These are phyloP conservation scores for Zygosaccharomyces sapae DNA, from an alignment of 1,139 yeast genomes.

Conservation along the genomic window DNA sequence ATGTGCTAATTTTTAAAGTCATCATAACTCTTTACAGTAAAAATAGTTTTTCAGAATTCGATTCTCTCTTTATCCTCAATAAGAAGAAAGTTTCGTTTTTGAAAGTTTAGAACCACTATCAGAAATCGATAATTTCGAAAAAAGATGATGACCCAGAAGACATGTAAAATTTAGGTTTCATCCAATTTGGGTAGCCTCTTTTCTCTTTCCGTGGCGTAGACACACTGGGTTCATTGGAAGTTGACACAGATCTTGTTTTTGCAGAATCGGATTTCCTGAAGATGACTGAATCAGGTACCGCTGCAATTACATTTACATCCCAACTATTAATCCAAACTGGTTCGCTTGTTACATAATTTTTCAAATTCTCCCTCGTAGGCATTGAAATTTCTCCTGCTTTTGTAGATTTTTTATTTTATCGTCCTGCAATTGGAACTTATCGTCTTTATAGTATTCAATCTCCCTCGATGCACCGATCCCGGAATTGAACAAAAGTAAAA, in stretches of 20 bases:
- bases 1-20: constrained; percentile 60
- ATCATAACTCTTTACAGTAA: constrained; percentile 57
- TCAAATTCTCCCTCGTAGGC: constrained; percentile 53
- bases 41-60: constrained; percentile 39
- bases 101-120: constrained; percentile 11
- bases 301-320: constrained; percentile 64
- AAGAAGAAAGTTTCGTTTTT: constrained; percentile 10
- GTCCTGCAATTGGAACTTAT: constrained; percentile 28
- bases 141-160: constrained; percentile 24
- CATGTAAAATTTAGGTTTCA: constrained; percentile 32
- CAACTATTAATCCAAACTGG: constrained; percentile 54
- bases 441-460: constrained; percentile 44
- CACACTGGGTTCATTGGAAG: background rate
- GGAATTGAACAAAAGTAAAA: constrained; percentile 68
- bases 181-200: constrained; percentile 26
- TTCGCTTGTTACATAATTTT: constrained; percentile 44
- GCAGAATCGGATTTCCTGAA: constrained; percentile 11
- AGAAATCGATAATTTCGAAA: constrained; percentile 32
- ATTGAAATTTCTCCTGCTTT: constrained; percentile 40
- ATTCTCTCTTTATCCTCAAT: constrained; percentile 7
- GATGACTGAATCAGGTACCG: constrained; percentile 34
- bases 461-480: constrained; percentile 65
- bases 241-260: constrained; percentile 6
- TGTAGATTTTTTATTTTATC: constrained; percentile 30
- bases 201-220: constrained; percentile 8